These are phyloP conservation scores for Sclerotinia trifoliorum DNA, from an alignment of 2,329 filamentous ascomycete genomes.

Conservation along the genomic window DNA sequence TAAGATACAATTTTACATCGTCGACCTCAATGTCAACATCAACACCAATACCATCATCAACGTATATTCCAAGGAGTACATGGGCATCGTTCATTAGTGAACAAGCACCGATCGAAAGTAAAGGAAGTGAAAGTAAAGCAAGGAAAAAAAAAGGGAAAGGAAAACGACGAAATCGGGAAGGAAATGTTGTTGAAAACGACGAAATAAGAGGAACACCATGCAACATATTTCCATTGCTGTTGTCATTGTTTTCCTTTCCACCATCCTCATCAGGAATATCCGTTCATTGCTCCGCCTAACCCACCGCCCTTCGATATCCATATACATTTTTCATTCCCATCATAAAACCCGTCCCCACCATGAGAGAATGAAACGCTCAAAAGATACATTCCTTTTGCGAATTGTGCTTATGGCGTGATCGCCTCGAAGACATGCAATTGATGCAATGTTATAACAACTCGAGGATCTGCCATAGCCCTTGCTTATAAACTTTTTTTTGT, in stretches of 20 bases:
- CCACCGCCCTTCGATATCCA: background rate
- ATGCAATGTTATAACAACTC: background rate
- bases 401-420: slow-evolving; percentile 1
- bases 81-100: background rate
- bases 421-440: slow-evolving; percentile 4
- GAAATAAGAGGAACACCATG: background rate
- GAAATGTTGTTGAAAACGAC: background rate
- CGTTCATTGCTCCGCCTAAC: background rate
- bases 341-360: background rate
- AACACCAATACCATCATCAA: background rate
- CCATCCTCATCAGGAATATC: background rate
- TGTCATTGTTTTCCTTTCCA: background rate
- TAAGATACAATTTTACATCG: background rate
- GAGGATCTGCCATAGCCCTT: background rate
- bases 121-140: background rate
- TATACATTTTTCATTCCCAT: background rate
- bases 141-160: background rate
- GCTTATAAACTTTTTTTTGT: background rate
- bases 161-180: background rate
- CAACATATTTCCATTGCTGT: background rate
- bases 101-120: background rate
- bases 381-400: slow-evolving; percentile 7
- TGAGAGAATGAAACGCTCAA: slow-evolving; percentile 19
- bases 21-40: background rate
- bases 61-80: background rate